Evolutionary conservation across 345 rosid genomes (phyloP).

Genomic region (Acer yangbiense): DNA sequence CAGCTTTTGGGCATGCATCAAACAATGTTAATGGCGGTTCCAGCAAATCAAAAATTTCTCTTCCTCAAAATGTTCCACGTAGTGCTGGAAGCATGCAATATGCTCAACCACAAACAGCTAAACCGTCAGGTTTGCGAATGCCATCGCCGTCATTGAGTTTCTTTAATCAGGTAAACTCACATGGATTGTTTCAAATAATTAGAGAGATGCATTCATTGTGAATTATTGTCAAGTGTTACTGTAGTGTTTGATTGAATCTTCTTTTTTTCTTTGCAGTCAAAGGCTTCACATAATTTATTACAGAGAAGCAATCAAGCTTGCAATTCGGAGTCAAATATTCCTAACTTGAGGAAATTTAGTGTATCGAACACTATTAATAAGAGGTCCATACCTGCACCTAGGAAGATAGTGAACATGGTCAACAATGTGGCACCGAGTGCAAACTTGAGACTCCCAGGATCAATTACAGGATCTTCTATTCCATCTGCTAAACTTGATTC

Average conservation of each 20-base stretch:
- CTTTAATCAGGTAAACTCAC: constrained; percentile 65
- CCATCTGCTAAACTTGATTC: constrained; percentile 25
- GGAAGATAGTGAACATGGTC: constrained; percentile 25
- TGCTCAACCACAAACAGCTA: constrained; percentile 41
- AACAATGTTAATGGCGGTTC: constrained; percentile 28
- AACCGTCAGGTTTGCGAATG: constrained; percentile 85
- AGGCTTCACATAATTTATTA: constrained; percentile 33
- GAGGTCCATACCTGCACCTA: constrained; percentile 32
- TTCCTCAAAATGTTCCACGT: constrained; percentile 34
- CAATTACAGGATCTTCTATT: constrained; percentile 28
- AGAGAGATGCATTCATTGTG: neutral
- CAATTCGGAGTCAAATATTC: constrained; percentile 34
- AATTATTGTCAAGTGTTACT: neutral
- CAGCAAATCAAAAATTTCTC: constrained; percentile 29
- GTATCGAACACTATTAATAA: constrained; percentile 35
- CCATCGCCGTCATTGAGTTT: constrained; percentile 91
- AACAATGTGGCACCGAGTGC: constrained; percentile 28
- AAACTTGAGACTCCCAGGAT: constrained; percentile 20
- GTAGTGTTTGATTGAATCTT: constrained; percentile 5
- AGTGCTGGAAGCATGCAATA: constrained; percentile 29
- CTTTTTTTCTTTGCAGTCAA: constrained; percentile 56
- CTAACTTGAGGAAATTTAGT: constrained; percentile 29
- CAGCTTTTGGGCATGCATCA: constrained; percentile 34
- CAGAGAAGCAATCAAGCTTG: constrained; percentile 41
- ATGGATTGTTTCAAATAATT: neutral